Evolutionary conservation across 108 stramenopile genomes (phyloP).

Genomic region (Nitzschia sp.): DNA sequence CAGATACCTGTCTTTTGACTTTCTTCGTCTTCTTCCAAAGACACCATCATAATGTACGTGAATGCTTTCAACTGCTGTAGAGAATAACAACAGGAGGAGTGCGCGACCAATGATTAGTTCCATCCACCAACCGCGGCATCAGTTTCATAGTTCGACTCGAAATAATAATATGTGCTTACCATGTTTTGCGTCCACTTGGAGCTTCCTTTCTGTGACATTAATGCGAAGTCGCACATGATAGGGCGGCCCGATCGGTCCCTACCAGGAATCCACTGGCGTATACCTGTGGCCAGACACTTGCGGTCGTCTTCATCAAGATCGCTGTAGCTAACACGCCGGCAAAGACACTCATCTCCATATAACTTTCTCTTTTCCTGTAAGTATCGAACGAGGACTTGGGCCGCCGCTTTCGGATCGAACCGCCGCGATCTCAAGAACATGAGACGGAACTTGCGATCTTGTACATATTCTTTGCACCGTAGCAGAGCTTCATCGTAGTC

Average conservation of each 20-base stretch:
- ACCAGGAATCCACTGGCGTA: neutral
- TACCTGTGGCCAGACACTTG: neutral
- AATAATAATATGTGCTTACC: neutral
- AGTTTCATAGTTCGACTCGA: neutral
- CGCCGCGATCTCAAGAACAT: constrained; percentile 30
- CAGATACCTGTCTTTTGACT: neutral
- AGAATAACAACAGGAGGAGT: neutral
- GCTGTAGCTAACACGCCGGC: constrained; percentile 1
- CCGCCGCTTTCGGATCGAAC: constrained; percentile 23
- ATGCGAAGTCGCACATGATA: neutral
- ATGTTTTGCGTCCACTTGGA: neutral
- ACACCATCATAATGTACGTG: neutral
- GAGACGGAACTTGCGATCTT: constrained; percentile 20
- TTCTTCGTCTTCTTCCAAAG: constrained; percentile 1
- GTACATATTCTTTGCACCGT: constrained; percentile 16
- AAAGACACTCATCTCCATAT: constrained; percentile 26
- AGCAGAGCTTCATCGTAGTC: constrained; percentile 16
- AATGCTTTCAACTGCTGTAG: neutral
- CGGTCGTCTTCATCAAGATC: constrained; percentile 24
- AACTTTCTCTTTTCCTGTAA: constrained; percentile 28
- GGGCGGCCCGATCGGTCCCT: neutral
- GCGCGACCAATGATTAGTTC: neutral
- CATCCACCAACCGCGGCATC: neutral
- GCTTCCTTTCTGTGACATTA: neutral
- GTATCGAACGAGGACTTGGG: constrained; percentile 11